Evolutionary conservation across 2,329 filamentous ascomycete species (phyloP).

Genomic region (Aureobasidium lini): DNA sequence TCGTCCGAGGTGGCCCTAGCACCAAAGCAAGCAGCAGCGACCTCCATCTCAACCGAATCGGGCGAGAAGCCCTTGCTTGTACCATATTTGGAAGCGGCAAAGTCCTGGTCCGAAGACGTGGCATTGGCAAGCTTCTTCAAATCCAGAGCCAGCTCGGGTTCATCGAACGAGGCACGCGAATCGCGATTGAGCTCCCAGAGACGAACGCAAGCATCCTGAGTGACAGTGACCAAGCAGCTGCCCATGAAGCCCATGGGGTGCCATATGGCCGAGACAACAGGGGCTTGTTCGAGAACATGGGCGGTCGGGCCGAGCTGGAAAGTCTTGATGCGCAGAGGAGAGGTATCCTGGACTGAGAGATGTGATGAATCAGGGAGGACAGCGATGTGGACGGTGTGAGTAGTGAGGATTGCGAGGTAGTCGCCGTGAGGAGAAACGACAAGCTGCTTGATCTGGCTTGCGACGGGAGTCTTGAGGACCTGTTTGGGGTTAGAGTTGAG

Average conservation of each 20-base stretch:
- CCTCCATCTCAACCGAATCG: slow-evolving; percentile 87
- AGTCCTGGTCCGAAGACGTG: slow-evolving; percentile 72
- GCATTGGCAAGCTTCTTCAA: slow-evolving; percentile 83
- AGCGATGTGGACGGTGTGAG: slow-evolving; percentile 80
- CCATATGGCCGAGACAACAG: slow-evolving; percentile 78
- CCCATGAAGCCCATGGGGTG: slow-evolving; percentile 82
- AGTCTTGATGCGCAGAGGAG: slow-evolving; percentile 70
- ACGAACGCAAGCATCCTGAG: slow-evolving; percentile 77
- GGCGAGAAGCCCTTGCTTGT: slow-evolving; percentile 79
- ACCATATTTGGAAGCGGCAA: slow-evolving; percentile 65
- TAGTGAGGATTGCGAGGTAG: slow-evolving; percentile 77
- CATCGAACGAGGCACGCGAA: slow-evolving; percentile 80
- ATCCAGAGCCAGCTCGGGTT: slow-evolving; percentile 76
- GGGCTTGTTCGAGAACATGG: slow-evolving; percentile 78
- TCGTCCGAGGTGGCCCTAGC: slow-evolving; percentile 47
- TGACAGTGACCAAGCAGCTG: slow-evolving; percentile 78
- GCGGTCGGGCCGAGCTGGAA: slow-evolving; percentile 89
- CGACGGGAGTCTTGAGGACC: slow-evolving; percentile 70
- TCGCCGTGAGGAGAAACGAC: slow-evolving; percentile 74
- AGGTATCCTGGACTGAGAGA: slow-evolving; percentile 59
- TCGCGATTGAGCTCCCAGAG: slow-evolving; percentile 84
- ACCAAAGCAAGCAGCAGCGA: slow-evolving; percentile 84
- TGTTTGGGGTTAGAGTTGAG: slow-evolving; percentile 29
- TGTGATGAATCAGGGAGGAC: slow-evolving; percentile 75
- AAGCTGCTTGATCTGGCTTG: slow-evolving; percentile 77